Conservation (phyloP, 2,329 filamentous ascomycete species). For the Ustulina deusta region DNA sequence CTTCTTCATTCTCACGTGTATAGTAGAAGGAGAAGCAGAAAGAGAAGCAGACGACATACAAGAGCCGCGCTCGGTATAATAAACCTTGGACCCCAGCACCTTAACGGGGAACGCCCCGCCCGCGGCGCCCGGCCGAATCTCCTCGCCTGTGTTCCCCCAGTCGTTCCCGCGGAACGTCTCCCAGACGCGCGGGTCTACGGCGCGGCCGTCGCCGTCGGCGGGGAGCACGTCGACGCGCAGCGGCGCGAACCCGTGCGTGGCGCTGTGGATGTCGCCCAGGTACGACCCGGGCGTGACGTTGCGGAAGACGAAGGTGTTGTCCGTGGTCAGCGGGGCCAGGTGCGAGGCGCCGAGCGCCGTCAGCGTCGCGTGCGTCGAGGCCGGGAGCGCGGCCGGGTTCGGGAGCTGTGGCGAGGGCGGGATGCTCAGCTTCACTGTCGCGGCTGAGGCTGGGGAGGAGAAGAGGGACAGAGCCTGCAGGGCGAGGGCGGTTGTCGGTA, state of each 20-base stretch:
- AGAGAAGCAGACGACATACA: slow-evolving; percentile 71
- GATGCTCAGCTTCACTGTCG: slow-evolving; percentile 61
- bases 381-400: slow-evolving; percentile 67
- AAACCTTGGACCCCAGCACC: slow-evolving; percentile 74
- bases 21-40: neutral
- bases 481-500: slow-evolving; percentile 43
- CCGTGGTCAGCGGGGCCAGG: slow-evolving; percentile 72
- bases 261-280: slow-evolving; percentile 82
- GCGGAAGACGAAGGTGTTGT: slow-evolving; percentile 80
- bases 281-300: slow-evolving; percentile 81
- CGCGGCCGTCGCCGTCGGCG: slow-evolving; percentile 53
- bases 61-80: slow-evolving; percentile 78
- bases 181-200: slow-evolving; percentile 71
- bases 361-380: slow-evolving; percentile 73
- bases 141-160: slow-evolving; percentile 87
- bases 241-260: slow-evolving; percentile 80
- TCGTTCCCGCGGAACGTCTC: slow-evolving; percentile 91
- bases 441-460: slow-evolving; percentile 45
- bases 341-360: slow-evolving; percentile 55
- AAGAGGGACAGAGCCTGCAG: slow-evolving; percentile 53
- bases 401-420: slow-evolving; percentile 55
- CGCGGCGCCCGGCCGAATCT: slow-evolving; percentile 49
- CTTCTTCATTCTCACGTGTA: neutral
- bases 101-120: slow-evolving; percentile 68
- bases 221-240: slow-evolving; percentile 79